A percentile compares a stretch with the other conserved stretches of the same genome.
Conservation (phyloP, 805 yeast genomes). For the Zygosaccharomyces bailii region DNA sequence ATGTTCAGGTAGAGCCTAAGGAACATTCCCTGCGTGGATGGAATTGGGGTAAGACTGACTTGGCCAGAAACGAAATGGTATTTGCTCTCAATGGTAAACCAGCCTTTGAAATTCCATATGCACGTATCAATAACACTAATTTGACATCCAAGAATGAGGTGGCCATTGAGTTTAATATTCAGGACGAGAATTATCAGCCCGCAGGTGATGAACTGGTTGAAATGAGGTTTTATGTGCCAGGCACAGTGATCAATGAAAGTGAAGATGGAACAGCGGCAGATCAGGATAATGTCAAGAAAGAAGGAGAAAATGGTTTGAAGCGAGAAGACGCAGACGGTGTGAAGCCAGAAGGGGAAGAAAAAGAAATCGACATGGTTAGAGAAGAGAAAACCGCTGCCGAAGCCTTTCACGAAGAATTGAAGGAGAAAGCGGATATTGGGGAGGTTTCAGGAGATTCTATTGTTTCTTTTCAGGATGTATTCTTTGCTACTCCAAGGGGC, state of each 20-base stretch:
- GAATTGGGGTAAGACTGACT: conserved; percentile 97
- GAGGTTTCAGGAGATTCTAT: conserved; percentile 92
- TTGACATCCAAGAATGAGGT: conserved; percentile 91
- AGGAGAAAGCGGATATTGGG: conserved; percentile 91
- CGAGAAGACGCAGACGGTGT: conserved; percentile 20
- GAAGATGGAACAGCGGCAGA: conserved; percentile 21
- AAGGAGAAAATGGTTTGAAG: conserved; percentile 25
- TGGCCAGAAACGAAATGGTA: conserved; percentile 86
- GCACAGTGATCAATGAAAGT: conserved; percentile 50
- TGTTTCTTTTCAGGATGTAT: conserved; percentile 84
- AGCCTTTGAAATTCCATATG: conserved; percentile 84
- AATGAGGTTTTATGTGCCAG: conserved; percentile 89
- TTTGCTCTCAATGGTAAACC: conserved; percentile 87
- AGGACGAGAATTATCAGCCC: conserved; percentile 50
- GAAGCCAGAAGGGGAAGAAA: conserved; percentile 33
- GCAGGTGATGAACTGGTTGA: conserved; percentile 97
- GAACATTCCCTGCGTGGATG: conserved; percentile 97
- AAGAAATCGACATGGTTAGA: conserved; percentile 22
- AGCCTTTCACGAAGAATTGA: conserved; percentile 83
- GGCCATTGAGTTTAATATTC: conserved; percentile 75
- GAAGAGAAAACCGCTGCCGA: conserved; percentile 64
- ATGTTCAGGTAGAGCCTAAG: conserved; percentile 66
- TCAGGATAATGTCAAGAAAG: conserved; percentile 18
- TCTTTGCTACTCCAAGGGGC: conserved; percentile 96
- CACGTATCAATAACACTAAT: conserved; percentile 76